Evolutionary conservation across 1,139 yeast species (phyloP), one percentile per base, ranked within the genome.

Genomic region (Magnusiomyces fungicola): DNA sequence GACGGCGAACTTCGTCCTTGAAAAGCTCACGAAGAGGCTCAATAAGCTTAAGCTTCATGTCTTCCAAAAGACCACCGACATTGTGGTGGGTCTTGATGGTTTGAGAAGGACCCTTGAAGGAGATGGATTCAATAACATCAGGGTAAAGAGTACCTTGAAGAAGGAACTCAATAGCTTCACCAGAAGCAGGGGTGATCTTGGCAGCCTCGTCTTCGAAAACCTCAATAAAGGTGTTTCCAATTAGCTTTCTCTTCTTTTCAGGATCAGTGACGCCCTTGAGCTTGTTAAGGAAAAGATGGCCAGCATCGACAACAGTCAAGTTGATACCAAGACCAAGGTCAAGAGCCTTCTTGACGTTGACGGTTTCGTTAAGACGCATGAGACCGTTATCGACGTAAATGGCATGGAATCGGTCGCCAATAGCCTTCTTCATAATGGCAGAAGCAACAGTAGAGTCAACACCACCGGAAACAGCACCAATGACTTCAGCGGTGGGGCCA

Each of bases 391-490:
- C 98, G 56, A 92, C 99, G 66, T 89, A 79, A 62, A 92, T 89
- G 55, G 98, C 99, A 64, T 92, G 99, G 85, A 92, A 92, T 69
- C 98, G 81, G 65, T 87, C 94, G 66, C 99, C 99, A 69, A 92
- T 92, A 57, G 98, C 98, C 72, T 87, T 96, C 58, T 89, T 84
- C 95, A 92, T 85, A 67, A 92, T 79, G 75, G 92, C 92, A 58
- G 99, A 97, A 58, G 97, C 99, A 55, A 94, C 98, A 45, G 99
- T 92, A 50, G 98, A 92, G 71, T 92, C 99, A 57, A 94, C 98
- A 75, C 99, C 98, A 65, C 99, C 99, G 54, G 97, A 87, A 61
- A 92, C 98, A 50, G 99, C 99, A 72, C 99, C 99, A 66, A 92
- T 92, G 57, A 94, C 99, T 72, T 92, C 97, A 52, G 96, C 98